These are phyloP conservation scores for Rhododendron mucronatum DNA, from an alignment of 148 eudicot species.

Conservation along the genomic window DNA sequence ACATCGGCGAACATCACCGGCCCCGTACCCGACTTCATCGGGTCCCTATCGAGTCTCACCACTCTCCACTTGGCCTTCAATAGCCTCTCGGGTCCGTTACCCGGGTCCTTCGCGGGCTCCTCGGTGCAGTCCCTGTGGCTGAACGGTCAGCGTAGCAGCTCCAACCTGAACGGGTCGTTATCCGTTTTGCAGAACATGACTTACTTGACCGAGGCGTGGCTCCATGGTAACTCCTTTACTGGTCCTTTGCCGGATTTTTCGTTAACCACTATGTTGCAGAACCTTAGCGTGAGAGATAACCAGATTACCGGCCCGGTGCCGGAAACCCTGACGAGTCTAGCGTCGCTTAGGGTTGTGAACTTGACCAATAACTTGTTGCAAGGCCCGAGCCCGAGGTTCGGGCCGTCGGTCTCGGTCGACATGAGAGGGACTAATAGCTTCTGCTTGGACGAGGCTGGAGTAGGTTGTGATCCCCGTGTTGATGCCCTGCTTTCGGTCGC, in stretches of 20 bases:
- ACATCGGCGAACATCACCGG: conserved; percentile 48
- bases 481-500: conserved; percentile 42
- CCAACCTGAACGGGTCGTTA: conserved; percentile 52
- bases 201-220: conserved; percentile 54
- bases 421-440: conserved; percentile 48
- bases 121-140: conserved; percentile 66
- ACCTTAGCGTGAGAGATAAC: conserved; percentile 69
- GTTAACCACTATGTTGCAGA: conserved; percentile 26
- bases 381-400: conserved; percentile 62
- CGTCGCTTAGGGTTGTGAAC: conserved; percentile 38
- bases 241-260: conserved; percentile 87
- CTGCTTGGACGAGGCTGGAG: conserved; percentile 51
- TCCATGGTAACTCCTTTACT: conserved; percentile 54
- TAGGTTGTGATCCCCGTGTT: conserved; percentile 53
- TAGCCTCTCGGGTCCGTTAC: conserved; percentile 51
- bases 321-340: conserved; percentile 31
- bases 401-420: conserved; percentile 34
- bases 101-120: conserved; percentile 44
- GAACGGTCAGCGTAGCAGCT: conserved; percentile 50
- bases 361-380: conserved; percentile 68
- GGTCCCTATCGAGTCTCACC: conserved; percentile 40
- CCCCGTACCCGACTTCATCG: conserved; percentile 48
- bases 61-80: conserved; percentile 49
- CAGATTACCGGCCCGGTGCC: conserved; percentile 71
- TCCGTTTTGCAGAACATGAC: conserved; percentile 69